A percentile compares a stretch with the other conserved stretches of the same genome.
These are phyloP conservation scores for Juncus inflexus DNA, from an alignment of 176 grass and related monocot species.

Conservation along the genomic window DNA sequence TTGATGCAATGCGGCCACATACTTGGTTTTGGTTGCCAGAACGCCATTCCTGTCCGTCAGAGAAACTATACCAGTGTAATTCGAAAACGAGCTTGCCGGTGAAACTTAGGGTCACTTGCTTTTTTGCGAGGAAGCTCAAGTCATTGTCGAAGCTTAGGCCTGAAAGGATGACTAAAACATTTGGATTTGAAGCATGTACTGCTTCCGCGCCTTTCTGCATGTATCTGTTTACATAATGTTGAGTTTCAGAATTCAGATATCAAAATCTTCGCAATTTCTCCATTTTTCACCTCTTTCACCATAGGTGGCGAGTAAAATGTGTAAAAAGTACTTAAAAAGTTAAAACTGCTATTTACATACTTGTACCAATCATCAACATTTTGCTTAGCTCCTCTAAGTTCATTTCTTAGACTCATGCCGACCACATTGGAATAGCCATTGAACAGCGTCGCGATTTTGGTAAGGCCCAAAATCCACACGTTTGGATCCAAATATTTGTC, in stretches of 20 bases:
- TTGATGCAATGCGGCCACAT: constrained; percentile 34
- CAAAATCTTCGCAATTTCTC: no score
- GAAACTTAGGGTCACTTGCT: constrained; percentile 39
- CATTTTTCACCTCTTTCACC: no score
- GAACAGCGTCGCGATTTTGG: constrained; percentile 55
- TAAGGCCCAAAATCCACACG: constrained; percentile 53
- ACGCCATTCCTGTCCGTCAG: constrained; percentile 42
- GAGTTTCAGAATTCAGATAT: neutral
- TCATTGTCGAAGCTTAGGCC: constrained; percentile 59
- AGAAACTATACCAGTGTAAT: constrained; percentile 73
- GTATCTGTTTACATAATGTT: constrained; percentile 36
- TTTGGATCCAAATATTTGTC: constrained; percentile 54
- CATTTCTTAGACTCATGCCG: constrained; percentile 75
- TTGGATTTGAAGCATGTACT: constrained; percentile 47
- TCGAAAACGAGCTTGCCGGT: constrained; percentile 53
- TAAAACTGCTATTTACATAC: constrained; percentile 15
- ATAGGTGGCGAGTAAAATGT: no score
- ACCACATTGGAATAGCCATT: constrained; percentile 47
- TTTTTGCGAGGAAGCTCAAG: constrained; percentile 40
- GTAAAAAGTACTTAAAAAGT: no score
- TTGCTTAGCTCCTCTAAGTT: constrained; percentile 66
- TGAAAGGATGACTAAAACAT: constrained; percentile 52
- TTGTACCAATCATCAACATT: constrained; percentile 61
- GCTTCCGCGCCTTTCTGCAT: constrained; percentile 65
- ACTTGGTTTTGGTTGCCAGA: constrained; percentile 46